Percentiles rank a stretch among this genome's conserved stretches.
phyloP scores from a whole-genome alignment of 805 yeast genomes.

The Yamadazyma nakazawae region DNA sequence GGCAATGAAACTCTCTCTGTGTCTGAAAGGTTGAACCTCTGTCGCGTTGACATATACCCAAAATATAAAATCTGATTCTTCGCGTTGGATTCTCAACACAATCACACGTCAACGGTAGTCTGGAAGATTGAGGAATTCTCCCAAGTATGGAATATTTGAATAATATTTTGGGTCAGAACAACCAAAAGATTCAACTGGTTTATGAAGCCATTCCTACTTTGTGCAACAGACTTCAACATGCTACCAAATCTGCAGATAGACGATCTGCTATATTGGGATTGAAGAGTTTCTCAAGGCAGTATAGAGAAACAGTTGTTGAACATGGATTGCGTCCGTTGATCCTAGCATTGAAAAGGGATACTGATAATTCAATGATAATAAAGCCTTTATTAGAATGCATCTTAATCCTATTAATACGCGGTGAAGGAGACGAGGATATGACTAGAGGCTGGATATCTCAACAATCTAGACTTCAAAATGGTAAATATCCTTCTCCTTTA shows the following conservation, averaged over 20 bases:
- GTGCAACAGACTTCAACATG: constrained; percentile 82
- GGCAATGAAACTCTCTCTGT: constrained; percentile 9
- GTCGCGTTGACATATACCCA: constrained; percentile 1
- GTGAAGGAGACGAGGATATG: constrained; percentile 56
- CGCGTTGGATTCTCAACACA: constrained; percentile 5
- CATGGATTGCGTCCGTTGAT: constrained; percentile 77
- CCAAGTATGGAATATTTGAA: constrained; percentile 35
- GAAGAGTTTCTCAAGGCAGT: constrained; percentile 84
- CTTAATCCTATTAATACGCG: constrained; percentile 73
- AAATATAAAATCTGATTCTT: not conserved
- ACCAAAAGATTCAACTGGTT: constrained; percentile 43
- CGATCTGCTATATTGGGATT: constrained; percentile 88
- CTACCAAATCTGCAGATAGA: constrained; percentile 78
- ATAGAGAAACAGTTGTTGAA: constrained; percentile 86
- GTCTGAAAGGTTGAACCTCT: not conserved
- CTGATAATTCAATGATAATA: constrained; percentile 65
- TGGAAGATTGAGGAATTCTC: not conserved
- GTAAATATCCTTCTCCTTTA: constrained; percentile 75
- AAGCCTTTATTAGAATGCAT: constrained; percentile 85
- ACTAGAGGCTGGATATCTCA: constrained; percentile 72
- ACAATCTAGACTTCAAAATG: constrained; percentile 70
- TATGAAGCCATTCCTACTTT: constrained; percentile 85
- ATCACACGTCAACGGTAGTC: constrained; percentile 1
- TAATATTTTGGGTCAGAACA: constrained; percentile 32
- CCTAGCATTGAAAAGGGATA: constrained; percentile 59